A percentile compares a stretch with the other conserved stretches of the same genome.
Evolutionary conservation across 208 protist genomes (phyloP).

Genomic region (Phytomonas francai): DNA sequence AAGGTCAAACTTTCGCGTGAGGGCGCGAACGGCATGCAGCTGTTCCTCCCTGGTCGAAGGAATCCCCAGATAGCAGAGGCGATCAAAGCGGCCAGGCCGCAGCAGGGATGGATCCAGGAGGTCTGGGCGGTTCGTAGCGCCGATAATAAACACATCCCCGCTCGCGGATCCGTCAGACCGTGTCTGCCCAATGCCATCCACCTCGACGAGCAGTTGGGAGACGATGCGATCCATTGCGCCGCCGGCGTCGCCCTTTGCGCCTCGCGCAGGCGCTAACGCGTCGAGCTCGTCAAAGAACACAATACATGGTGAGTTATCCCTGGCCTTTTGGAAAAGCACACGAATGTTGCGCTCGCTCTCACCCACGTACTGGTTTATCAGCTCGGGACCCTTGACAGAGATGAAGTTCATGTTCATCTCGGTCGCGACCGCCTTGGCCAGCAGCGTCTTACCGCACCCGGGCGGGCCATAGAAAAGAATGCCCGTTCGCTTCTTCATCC

Average conservation of each 20-base stretch:
- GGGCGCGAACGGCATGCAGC: constrained; percentile 60
- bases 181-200: constrained; percentile 80
- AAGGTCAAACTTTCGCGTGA: constrained; percentile 83
- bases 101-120: constrained; percentile 89
- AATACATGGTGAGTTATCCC: constrained; percentile 87
- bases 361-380: constrained; percentile 93
- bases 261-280: constrained; percentile 79
- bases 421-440: constrained; percentile 90
- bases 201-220: constrained; percentile 88
- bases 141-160: constrained; percentile 89
- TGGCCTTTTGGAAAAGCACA: constrained; percentile 80
- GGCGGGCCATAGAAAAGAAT: constrained; percentile 91
- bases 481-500: constrained; percentile 68
- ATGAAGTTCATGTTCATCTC: constrained; percentile 93
- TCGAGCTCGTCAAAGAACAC: constrained; percentile 94
- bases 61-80: constrained; percentile 84
- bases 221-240: constrained; percentile 93
- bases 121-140: constrained; percentile 90
- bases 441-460: no score
- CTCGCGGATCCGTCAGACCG: constrained; percentile 56
- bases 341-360: constrained; percentile 90
- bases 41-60: constrained; percentile 71
- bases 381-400: constrained; percentile 92
- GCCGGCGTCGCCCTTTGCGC: constrained; percentile 80
- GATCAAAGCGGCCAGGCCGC: constrained; percentile 89